Evolutionary conservation across 169 alveolate species (phyloP), one percentile per base, ranked within the genome.

Genomic region (Plasmodium billcollinsi): DNA sequence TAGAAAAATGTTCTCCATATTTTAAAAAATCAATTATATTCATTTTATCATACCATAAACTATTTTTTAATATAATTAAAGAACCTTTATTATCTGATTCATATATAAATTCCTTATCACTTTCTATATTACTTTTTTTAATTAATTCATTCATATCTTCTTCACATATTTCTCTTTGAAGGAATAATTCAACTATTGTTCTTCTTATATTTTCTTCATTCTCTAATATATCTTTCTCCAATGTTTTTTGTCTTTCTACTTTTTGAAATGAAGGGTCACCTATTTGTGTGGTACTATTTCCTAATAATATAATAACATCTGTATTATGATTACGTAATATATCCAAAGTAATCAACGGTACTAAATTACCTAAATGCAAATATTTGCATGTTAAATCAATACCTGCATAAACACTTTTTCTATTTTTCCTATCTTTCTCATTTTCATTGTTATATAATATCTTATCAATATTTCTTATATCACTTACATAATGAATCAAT

Each of bases 221-320:
- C 6, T 78, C 76, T 61, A n/a, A 54, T 7, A 85, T 73, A 45
- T 72, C 88, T 21, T 69, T 70, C 1, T 73, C 50, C 21, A 72
- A 2, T 7, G 91, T 63, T 7, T 66, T 11, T 56, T 72, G 59
- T 39, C 93, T 88, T 39, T 88, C 91, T 0, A 73, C 62, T n/a
- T 63, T 33, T 65, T 91, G 93, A 66, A 88, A 94, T n/a, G 97
- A 94, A 0, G 97, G 97, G 58, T 95, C 97, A 18, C 97, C 97
- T 20, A 95, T 93, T 24, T 70, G 26, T 1, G 97, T 91, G 3
- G 97, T 95, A 9, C 96, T 95, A 4, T 94, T 95, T 0, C 97
- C 97, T 7, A 95, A 88, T 12, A 95, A 74, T 5, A 95, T 58
- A 11, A 94, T 95, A 0, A 96, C 94, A 20, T 93, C 92, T 61